Conservation (phyloP, 805 yeast genomes). For the Schizosaccharomyces japonicus region DNA sequence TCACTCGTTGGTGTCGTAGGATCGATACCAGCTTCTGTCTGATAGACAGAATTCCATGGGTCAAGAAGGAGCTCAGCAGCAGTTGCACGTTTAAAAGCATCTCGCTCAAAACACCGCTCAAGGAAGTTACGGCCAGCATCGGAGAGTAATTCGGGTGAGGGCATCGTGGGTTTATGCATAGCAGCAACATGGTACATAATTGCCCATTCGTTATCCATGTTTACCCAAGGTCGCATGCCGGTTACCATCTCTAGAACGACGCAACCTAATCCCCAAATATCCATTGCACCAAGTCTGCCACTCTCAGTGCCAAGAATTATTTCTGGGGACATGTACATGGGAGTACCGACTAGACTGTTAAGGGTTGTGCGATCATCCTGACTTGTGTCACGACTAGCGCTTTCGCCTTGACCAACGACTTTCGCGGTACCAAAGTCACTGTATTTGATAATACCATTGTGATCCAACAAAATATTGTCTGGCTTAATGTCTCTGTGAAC, state of each 20-base stretch:
- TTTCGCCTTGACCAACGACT: constrained; percentile 27
- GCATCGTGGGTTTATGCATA: constrained; percentile 73
- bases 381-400: constrained; percentile 17
- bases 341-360: constrained; percentile 64
- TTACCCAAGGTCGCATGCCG: constrained; percentile 90
- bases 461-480: constrained; percentile 66
- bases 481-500: constrained; percentile 94
- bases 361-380: constrained; percentile 14
- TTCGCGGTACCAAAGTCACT: constrained; percentile 97
- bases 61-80: constrained; percentile 70
- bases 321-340: constrained; percentile 98
- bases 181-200: constrained; percentile 96
- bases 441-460: constrained; percentile 76
- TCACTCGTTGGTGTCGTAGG: too few relatives aligned
- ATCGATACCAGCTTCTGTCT: constrained; percentile 11
- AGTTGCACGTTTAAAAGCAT: constrained; percentile 54
- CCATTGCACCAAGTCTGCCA: constrained; percentile 43
- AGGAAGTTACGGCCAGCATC: constrained; percentile 52
- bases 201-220: constrained; percentile 91
- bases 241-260: constrained; percentile 91
- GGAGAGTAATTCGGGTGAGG: constrained; percentile 53
- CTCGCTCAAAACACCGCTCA: constrained; percentile 52
- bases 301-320: constrained; percentile 54
- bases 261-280: constrained; percentile 93
- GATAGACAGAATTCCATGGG: constrained; percentile 46